Conservation (phyloP, 129 eudicot species). For the Glebionis coronaria region DNA sequence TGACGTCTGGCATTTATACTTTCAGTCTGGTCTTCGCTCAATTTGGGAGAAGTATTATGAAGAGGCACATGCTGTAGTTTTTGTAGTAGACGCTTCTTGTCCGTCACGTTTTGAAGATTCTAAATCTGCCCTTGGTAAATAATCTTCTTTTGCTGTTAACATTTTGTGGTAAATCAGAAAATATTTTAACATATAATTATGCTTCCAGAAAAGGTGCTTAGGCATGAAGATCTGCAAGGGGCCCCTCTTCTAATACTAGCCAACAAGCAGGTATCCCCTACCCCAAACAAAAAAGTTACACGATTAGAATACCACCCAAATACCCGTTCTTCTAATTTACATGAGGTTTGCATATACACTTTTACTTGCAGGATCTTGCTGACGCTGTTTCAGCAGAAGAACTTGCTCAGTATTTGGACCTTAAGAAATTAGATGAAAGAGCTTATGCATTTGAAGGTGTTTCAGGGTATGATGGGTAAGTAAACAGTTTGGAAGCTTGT, state of each 20-base stretch:
- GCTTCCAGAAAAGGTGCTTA: slow-evolving; percentile 81
- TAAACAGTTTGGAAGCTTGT: slow-evolving; percentile 5
- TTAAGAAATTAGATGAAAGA: slow-evolving; percentile 86
- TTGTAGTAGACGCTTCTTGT: slow-evolving; percentile 83
- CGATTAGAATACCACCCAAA: not conserved
- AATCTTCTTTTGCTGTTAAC: not conserved
- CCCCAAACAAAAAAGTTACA: not conserved
- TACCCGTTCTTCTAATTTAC: not conserved
- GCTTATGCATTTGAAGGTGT: slow-evolving; percentile 86
- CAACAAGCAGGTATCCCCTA: slow-evolving; percentile 75
- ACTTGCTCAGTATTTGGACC: slow-evolving; percentile 82
- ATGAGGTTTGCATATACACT: slow-evolving; percentile 2
- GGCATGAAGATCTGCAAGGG: slow-evolving; percentile 94
- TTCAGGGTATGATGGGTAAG: slow-evolving; percentile 89
- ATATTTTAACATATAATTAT: not conserved
- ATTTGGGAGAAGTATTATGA: slow-evolving; percentile 99
- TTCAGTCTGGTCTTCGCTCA: slow-evolving; percentile 98
- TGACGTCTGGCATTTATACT: slow-evolving; percentile 28
- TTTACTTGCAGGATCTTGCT: slow-evolving; percentile 64
- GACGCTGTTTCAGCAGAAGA: slow-evolving; percentile 83
- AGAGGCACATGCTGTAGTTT: slow-evolving; percentile 97
- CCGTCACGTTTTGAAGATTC: slow-evolving; percentile 98
- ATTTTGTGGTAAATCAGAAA: slow-evolving; percentile 4
- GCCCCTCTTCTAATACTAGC: slow-evolving; percentile 94
- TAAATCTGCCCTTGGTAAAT: slow-evolving; percentile 85